A percentile compares a stretch with the other conserved stretches of the same genome.
Evolutionary conservation across 768 basidiomycete genomes (phyloP).

Genomic region (Tricholomella constricta): DNA sequence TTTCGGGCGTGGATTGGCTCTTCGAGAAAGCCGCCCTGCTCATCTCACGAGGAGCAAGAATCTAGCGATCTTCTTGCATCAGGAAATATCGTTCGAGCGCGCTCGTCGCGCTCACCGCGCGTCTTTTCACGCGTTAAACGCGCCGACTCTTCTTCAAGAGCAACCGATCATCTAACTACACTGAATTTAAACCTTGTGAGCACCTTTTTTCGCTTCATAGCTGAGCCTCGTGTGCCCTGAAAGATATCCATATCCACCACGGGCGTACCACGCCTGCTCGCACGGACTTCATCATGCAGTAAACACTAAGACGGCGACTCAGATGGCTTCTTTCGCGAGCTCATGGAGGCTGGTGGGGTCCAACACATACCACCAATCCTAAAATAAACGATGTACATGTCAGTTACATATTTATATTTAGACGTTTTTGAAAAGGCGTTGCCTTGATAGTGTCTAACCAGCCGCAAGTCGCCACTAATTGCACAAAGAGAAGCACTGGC

Average conservation of each 20-base stretch:
- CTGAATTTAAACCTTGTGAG: background rate
- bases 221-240: too few species aligned
- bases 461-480: slow-evolving; percentile 42
- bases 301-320: slow-evolving; percentile 49
- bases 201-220: too few species aligned
- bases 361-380: slow-evolving; percentile 78
- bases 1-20: background rate
- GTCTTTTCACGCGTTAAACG: too few species aligned
- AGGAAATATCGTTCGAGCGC: too few species aligned
- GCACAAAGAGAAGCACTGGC: slow-evolving; percentile 33
- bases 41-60: too few species aligned
- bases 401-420: background rate
- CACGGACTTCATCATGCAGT: too few species aligned
- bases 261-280: too few species aligned
- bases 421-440: slow-evolving; percentile 8
- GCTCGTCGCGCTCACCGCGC: too few species aligned
- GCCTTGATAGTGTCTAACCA: slow-evolving; percentile 71
- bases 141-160: too few species aligned
- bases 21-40: background rate
- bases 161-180: too few species aligned
- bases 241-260: too few species aligned
- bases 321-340: slow-evolving; percentile 75
- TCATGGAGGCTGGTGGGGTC: slow-evolving; percentile 71
- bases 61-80: too few species aligned
- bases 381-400: background rate